Evolutionary conservation across 2,329 filamentous ascomycete genomes (phyloP).

Genomic region (Colletotrichum sp.): DNA sequence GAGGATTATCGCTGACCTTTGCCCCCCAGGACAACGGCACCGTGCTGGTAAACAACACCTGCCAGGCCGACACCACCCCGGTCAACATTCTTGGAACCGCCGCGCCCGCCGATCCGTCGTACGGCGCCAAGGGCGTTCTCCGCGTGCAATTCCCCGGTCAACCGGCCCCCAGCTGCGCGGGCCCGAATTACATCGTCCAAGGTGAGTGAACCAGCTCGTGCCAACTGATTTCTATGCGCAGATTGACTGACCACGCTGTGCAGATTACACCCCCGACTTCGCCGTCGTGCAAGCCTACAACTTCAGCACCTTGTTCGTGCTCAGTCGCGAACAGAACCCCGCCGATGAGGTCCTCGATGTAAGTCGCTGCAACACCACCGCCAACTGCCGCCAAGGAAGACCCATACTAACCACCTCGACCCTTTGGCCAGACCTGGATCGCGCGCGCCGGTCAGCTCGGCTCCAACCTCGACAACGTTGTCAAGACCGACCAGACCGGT

Average conservation of each 20-base stretch:
- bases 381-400: background rate
- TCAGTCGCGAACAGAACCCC: slow-evolving; percentile 33
- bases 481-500: slow-evolving; percentile 30
- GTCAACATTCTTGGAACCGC: slow-evolving; percentile 35
- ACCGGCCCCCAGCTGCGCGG: slow-evolving; percentile 30
- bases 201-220: slow-evolving; percentile 15
- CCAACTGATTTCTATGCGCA: background rate
- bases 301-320: slow-evolving; percentile 35
- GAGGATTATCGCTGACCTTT: background rate
- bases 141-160: slow-evolving; percentile 35
- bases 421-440: slow-evolving; percentile 28
- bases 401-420: background rate
- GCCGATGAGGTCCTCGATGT: slow-evolving; percentile 31
- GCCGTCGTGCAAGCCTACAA: slow-evolving; percentile 37
- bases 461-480: slow-evolving; percentile 27
- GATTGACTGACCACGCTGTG: no score
- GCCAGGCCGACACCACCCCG: slow-evolving; percentile 28
- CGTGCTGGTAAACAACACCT: slow-evolving; percentile 37
- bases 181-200: slow-evolving; percentile 38
- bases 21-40: slow-evolving; percentile 32
- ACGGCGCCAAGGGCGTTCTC: slow-evolving; percentile 33
- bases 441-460: slow-evolving; percentile 28
- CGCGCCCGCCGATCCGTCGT: slow-evolving; percentile 29
- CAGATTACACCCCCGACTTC: slow-evolving; percentile 35
- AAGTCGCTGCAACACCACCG: slow-evolving; percentile 10